Evolutionary conservation across 257 asterid species (phyloP).

Genomic region (Penstemon newberryi): DNA sequence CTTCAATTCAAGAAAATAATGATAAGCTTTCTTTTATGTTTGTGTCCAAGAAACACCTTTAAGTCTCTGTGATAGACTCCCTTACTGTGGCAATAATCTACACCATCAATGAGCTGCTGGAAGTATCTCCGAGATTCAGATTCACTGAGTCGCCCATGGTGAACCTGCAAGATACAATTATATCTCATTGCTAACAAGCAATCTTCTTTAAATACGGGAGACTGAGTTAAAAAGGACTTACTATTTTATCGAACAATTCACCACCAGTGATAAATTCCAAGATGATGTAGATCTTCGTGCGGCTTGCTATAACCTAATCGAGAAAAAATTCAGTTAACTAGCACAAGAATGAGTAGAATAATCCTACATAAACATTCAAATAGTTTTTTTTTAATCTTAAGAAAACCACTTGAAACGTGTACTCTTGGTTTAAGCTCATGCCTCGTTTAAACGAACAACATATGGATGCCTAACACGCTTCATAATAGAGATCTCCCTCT

Average conservation of each 20-base stretch:
- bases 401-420: slow-evolving; percentile 18
- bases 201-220: slow-evolving; percentile 1
- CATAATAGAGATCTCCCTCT: slow-evolving; percentile 96
- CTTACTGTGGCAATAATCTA: slow-evolving; percentile 90
- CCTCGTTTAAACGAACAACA: slow-evolving; percentile 95
- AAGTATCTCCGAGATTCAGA: slow-evolving; percentile 91
- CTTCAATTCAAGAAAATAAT: slow-evolving; percentile 21
- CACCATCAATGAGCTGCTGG: slow-evolving; percentile 98
- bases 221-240: slow-evolving; percentile 44
- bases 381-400: background rate
- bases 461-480: slow-evolving; percentile 91
- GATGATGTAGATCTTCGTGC: slow-evolving; percentile 93
- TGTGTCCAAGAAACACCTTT: slow-evolving; percentile 54
- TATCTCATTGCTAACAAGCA: slow-evolving; percentile 20
- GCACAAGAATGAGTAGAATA: slow-evolving; percentile 18
- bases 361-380: slow-evolving; percentile 16
- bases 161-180: slow-evolving; percentile 57
- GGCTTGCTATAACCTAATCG: slow-evolving; percentile 92
- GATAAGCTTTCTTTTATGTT: background rate
- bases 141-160: slow-evolving; percentile 93
- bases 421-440: slow-evolving; percentile 37
- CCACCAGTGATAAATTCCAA: slow-evolving; percentile 98
- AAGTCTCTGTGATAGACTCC: slow-evolving; percentile 97
- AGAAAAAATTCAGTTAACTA: slow-evolving; percentile 21
- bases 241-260: slow-evolving; percentile 95